Percentiles rank a stretch among this genome's conserved stretches.
These are phyloP conservation scores for Phlebiopsis flavidoalba DNA, from an alignment of 768 basidiomycete genomes.

Conservation along the genomic window DNA sequence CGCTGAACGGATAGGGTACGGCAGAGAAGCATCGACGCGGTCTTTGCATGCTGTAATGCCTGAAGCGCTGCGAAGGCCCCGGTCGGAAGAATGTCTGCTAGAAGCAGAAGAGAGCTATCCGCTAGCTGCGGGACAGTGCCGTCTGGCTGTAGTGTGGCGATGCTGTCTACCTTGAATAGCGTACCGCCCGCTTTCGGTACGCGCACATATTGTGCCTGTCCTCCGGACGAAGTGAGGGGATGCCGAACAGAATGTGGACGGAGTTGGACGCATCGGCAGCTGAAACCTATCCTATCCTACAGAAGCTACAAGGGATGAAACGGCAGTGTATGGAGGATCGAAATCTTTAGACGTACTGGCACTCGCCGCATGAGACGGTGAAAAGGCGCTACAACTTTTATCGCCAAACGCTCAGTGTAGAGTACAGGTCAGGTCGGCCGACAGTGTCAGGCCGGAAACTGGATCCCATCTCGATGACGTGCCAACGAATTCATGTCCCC, in stretches of 20 bases:
- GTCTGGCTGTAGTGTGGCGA: background rate
- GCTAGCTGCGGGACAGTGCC: constrained; percentile 18
- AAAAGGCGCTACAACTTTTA: constrained; percentile 78
- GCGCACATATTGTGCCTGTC: constrained; percentile 76
- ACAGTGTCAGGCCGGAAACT: constrained; percentile 40
- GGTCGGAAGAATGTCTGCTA: constrained; percentile 78
- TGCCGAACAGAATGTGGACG: constrained; percentile 62
- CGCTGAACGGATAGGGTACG: constrained; percentile 46
- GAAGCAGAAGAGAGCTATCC: constrained; percentile 63
- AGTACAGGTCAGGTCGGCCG: constrained; percentile 58
- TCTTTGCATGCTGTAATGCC: constrained; percentile 68
- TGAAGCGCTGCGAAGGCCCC: constrained; percentile 74
- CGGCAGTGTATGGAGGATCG: background rate
- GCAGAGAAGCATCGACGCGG: constrained; percentile 55
- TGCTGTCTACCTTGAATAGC: constrained; percentile 50
- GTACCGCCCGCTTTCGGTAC: constrained; percentile 80
- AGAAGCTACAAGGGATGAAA: constrained; percentile 40
- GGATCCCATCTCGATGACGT: constrained; percentile 63
- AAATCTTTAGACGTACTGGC: constrained; percentile 51
- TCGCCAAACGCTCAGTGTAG: constrained; percentile 64
- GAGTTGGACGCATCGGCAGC: constrained; percentile 61
- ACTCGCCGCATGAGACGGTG: constrained; percentile 80
- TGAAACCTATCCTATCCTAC: constrained; percentile 72
- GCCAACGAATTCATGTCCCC: constrained; percentile 78
- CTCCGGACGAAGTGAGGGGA: constrained; percentile 60